phyloP scores from a whole-genome alignment of 2,329 filamentous ascomycete species.

The Epichloe gansuensis region DNA sequence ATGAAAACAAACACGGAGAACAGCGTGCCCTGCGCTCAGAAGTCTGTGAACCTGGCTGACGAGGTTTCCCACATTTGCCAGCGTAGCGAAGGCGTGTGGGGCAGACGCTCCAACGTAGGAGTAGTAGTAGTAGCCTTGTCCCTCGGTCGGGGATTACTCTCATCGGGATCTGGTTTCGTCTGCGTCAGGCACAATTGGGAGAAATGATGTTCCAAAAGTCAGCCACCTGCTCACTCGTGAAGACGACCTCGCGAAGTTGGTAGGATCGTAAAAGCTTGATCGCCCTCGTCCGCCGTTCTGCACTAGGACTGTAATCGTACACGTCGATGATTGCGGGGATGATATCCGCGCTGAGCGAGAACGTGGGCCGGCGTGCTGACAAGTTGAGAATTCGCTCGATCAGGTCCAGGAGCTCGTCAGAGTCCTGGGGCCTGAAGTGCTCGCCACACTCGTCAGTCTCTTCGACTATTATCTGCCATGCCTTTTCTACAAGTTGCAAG shows the following conservation, averaged over 20 bases:
- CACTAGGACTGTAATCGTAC: slow-evolving; percentile 1
- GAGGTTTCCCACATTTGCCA: slow-evolving; percentile 1
- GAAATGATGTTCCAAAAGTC: slow-evolving; percentile 4
- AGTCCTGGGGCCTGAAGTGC: neutral
- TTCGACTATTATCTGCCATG: neutral
- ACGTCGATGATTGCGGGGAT: slow-evolving; percentile 1
- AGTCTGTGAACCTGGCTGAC: neutral
- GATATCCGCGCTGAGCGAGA: slow-evolving; percentile 3
- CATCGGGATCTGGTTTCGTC: neutral
- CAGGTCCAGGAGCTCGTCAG: neutral
- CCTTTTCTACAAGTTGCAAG: neutral
- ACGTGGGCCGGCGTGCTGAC: neutral
- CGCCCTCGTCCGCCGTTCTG: neutral
- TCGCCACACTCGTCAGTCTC: neutral
- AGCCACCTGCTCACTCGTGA: slow-evolving; percentile 3
- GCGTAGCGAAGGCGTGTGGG: neutral
- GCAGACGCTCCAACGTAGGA: neutral
- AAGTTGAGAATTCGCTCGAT: slow-evolving; percentile 2
- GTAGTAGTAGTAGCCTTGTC: neutral
- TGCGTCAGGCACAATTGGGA: neutral
- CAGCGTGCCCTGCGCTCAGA: neutral
- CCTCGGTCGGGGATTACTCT: neutral
- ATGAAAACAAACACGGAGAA: neutral
- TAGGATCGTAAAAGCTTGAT: neutral
- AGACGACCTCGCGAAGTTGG: slow-evolving; percentile 2